Evolutionary conservation across 352 stramenopile species (phyloP).

Genomic region (Globisporangium paroecandrum): DNA sequence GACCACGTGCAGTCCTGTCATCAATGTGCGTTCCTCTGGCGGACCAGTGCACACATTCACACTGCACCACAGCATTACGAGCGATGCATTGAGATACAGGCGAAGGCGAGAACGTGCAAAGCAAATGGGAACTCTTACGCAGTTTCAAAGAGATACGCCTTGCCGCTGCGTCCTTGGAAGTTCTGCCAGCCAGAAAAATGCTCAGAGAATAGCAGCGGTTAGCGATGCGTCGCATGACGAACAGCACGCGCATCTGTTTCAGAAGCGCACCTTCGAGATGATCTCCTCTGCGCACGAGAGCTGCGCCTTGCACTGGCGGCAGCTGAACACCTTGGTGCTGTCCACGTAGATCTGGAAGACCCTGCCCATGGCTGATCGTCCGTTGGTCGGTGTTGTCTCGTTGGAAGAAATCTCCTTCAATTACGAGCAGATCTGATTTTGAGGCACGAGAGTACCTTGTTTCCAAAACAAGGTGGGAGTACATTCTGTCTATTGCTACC

Average conservation of each 20-base stretch:
- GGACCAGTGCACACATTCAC: slow-evolving; percentile 88
- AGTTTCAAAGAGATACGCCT: slow-evolving; percentile 92
- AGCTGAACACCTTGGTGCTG: slow-evolving; percentile 88
- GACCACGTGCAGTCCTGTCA: slow-evolving; percentile 93
- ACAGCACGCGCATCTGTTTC: not conserved
- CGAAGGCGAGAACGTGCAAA: not conserved
- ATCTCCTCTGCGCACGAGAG: slow-evolving; percentile 91
- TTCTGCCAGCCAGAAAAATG: slow-evolving; percentile 32
- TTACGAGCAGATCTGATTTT: not conserved
- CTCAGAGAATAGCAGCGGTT: not conserved
- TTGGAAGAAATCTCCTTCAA: not conserved
- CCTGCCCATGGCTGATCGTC: slow-evolving; percentile 42
- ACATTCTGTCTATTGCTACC: not conserved
- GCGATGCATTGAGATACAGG: not conserved
- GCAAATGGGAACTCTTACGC: slow-evolving; percentile 34
- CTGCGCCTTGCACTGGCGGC: slow-evolving; percentile 89
- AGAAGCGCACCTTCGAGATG: slow-evolving; percentile 88
- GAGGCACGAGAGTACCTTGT: not conserved
- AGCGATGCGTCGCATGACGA: too few species aligned
- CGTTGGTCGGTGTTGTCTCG: too few species aligned
- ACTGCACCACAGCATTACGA: slow-evolving; percentile 17
- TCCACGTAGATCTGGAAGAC: slow-evolving; percentile 91
- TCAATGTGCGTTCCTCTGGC: slow-evolving; percentile 89
- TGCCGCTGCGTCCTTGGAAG: slow-evolving; percentile 79
- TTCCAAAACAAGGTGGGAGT: not conserved